Conservation (phyloP, 2,329 filamentous ascomycete species). For the Aureobasidium lini region DNA sequence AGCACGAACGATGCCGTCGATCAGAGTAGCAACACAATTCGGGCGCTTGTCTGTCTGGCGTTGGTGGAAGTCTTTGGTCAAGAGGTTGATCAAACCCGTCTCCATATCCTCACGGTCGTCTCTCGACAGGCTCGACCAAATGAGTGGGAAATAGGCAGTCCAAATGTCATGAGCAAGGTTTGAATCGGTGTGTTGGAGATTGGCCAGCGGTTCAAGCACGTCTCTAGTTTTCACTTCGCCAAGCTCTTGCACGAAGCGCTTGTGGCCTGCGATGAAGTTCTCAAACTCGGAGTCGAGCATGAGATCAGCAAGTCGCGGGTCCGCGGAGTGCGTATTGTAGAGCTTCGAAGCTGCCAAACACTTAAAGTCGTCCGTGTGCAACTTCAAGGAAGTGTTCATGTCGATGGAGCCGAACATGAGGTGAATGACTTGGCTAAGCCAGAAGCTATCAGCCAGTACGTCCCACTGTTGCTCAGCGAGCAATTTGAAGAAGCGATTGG, state of each 20-base stretch:
- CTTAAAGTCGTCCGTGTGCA: constrained; percentile 79
- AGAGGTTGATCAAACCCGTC: constrained; percentile 77
- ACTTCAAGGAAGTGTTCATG: constrained; percentile 66
- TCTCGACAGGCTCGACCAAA: constrained; percentile 78
- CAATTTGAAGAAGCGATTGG: constrained; percentile 80
- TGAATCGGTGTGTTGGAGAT: constrained; percentile 84
- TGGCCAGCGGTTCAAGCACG: constrained; percentile 78
- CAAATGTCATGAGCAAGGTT: constrained; percentile 82
- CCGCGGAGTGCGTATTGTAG: constrained; percentile 65
- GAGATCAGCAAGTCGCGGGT: constrained; percentile 52
- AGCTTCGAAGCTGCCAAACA: constrained; percentile 66
- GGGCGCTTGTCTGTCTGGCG: constrained; percentile 90
- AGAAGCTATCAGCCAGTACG: constrained; percentile 87
- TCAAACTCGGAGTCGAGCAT: constrained; percentile 83
- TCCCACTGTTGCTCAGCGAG: constrained; percentile 95
- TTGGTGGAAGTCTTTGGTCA: constrained; percentile 93
- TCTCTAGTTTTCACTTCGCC: constrained; percentile 83
- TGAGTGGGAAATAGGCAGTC: constrained; percentile 85
- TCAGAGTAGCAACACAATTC: constrained; percentile 87
- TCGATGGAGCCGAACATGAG: constrained; percentile 87
- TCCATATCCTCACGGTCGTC: constrained; percentile 89
- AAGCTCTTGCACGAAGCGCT: constrained; percentile 75
- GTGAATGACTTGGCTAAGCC: constrained; percentile 92
- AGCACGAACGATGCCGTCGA: constrained; percentile 78
- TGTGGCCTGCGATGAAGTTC: constrained; percentile 66